phyloP scores from a whole-genome alignment of 169 alveolate species.

The Hepatocystis sp. region DNA sequence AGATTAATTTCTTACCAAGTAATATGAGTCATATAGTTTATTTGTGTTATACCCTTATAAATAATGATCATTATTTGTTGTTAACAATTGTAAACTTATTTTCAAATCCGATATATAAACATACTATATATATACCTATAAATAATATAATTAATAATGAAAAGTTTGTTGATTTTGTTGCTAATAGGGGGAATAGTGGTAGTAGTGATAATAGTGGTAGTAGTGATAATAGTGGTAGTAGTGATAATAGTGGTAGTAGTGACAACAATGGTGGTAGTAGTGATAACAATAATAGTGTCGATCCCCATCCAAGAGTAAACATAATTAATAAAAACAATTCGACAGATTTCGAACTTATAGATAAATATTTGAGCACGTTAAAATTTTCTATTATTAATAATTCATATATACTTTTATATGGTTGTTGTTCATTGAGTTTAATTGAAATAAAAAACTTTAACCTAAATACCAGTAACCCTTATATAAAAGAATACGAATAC shows the following conservation, averaged over 20 bases:
- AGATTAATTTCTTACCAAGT: slow-evolving; percentile 21
- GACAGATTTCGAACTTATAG: slow-evolving; percentile 1
- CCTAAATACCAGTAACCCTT: neutral
- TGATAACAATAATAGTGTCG: no score
- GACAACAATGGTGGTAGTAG: no score
- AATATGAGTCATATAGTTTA: slow-evolving; percentile 24
- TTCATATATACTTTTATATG: slow-evolving; percentile 24
- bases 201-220: no score
- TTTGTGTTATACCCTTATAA: slow-evolving; percentile 11
- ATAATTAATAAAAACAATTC: neutral
- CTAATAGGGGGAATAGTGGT: no score
- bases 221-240: no score
- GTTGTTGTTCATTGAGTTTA: slow-evolving; percentile 31
- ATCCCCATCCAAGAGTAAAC: no score
- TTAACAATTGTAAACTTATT: slow-evolving; percentile 30
- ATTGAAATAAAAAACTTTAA: slow-evolving; percentile 24
- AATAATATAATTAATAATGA: slow-evolving; percentile 24
- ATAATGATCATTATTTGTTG: slow-evolving; percentile 21
- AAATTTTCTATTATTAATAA: slow-evolving; percentile 40
- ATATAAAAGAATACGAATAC: slow-evolving; percentile 30
- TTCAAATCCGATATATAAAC: slow-evolving; percentile 39
- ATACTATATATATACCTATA: slow-evolving; percentile 15
- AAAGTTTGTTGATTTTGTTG: slow-evolving; percentile 7
- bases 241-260: no score
- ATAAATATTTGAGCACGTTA: slow-evolving; percentile 32